These are phyloP conservation scores for Naganishia sp. DNA, from an alignment of 1,284 basidiomycete genomes.

Conservation along the genomic window DNA sequence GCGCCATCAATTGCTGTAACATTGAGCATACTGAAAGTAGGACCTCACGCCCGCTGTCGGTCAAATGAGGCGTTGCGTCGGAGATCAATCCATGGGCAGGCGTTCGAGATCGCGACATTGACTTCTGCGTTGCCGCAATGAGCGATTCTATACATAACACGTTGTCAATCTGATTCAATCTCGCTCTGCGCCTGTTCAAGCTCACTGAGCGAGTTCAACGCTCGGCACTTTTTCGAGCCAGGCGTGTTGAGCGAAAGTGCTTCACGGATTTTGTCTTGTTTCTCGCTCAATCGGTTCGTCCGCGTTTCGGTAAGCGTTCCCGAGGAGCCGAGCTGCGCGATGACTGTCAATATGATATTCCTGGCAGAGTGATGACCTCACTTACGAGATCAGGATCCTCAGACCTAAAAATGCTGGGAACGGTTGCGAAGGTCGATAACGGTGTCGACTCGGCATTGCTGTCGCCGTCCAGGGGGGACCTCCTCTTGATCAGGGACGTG, in stretches of 20 bases:
- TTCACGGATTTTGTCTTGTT: slow-evolving; percentile 6
- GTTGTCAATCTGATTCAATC: not conserved
- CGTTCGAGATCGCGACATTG: slow-evolving; percentile 1
- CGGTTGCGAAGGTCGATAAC: slow-evolving; percentile 6
- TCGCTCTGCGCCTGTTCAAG: not conserved
- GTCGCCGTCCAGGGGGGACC: slow-evolving; percentile 1
- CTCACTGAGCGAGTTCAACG: slow-evolving; percentile 6
- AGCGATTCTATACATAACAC: not conserved
- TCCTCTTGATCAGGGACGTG: not conserved
- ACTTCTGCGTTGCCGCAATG: slow-evolving; percentile 17
- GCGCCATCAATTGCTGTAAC: slow-evolving; percentile 22
- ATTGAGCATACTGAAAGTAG: slow-evolving; percentile 21
- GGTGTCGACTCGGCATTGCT: slow-evolving; percentile 3
- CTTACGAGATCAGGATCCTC: slow-evolving; percentile 18
- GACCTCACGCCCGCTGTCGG: slow-evolving; percentile 13
- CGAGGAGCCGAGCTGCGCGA: slow-evolving; percentile 9
- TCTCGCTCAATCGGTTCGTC: not conserved
- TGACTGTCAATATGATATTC: not conserved
- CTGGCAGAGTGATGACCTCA: no score
- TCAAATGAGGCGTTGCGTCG: slow-evolving; percentile 14
- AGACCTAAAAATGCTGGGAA: not conserved
- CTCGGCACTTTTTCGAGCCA: slow-evolving; percentile 3
- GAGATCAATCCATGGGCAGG: not conserved
- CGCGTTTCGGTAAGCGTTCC: slow-evolving; percentile 15
- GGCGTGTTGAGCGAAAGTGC: slow-evolving; percentile 7